These are phyloP conservation scores for Yamagishiella unicocca DNA, from an alignment of 139 green algal species.

Conservation along the genomic window DNA sequence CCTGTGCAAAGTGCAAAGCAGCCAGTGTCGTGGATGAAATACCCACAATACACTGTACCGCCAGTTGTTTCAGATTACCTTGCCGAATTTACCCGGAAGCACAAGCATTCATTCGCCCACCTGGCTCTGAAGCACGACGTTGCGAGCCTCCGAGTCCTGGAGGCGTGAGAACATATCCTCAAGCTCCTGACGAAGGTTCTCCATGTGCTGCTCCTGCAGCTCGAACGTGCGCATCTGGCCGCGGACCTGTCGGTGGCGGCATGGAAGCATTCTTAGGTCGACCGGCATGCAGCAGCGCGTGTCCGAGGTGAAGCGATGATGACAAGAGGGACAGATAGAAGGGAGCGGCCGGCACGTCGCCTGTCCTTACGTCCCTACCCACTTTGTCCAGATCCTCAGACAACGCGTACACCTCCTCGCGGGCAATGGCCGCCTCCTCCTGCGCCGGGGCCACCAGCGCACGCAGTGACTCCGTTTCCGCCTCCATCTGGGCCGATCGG, in stretches of 20 bases:
- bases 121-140: slow-evolving; percentile 18
- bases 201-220: slow-evolving; percentile 10
- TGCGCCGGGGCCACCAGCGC: neutral
- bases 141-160: neutral
- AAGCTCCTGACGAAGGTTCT: slow-evolving; percentile 38
- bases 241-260: neutral
- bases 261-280: neutral
- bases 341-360: no score
- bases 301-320: no score
- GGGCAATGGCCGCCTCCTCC: slow-evolving; percentile 12
- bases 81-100: no score
- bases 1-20: no score
- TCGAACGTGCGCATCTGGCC: slow-evolving; percentile 6
- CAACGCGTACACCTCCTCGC: slow-evolving; percentile 21
- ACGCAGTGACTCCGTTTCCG: neutral
- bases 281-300: no score
- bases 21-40: no score
- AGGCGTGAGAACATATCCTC: slow-evolving; percentile 5
- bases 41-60: no score
- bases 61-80: no score
- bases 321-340: no score
- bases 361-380: no score
- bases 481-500: neutral
- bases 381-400: slow-evolving; percentile 11
- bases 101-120: neutral